Evolutionary conservation across 352 stramenopile genomes (phyloP).

Genomic region (Nothophytophthora sp.): DNA sequence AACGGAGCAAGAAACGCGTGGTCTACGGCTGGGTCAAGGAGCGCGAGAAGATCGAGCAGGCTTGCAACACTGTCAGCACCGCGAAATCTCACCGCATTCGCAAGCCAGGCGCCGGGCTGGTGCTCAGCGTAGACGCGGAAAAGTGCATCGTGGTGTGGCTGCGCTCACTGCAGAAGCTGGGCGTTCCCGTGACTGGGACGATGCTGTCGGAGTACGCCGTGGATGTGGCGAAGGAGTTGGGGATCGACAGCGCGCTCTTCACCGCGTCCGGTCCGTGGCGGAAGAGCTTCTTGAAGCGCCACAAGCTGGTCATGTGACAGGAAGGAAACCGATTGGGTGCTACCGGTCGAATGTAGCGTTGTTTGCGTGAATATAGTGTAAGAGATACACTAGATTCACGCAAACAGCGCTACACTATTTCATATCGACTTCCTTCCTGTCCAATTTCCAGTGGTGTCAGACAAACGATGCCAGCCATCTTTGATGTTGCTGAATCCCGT

Average conservation of each 20-base stretch:
- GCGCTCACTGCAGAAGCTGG: conserved; percentile 29
- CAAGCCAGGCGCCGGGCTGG: conserved; percentile 22
- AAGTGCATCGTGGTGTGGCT: conserved; percentile 43
- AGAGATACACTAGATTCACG: too few relatives aligned
- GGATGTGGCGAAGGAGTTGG: conserved; percentile 34
- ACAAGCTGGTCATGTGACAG: conserved; percentile 28
- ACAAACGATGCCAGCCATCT: too few relatives aligned
- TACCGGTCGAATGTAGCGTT: too few relatives aligned
- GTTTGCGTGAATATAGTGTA: too few relatives aligned
- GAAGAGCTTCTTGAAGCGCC: conserved; percentile 32
- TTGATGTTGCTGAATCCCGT: too few relatives aligned
- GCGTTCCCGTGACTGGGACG: conserved; percentile 23
- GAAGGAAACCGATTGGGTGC: too few relatives aligned
- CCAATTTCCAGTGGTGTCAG: too few relatives aligned
- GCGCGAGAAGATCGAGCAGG: conserved; percentile 33
- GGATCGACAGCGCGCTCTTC: conserved; percentile 27
- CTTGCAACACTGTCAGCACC: conserved; percentile 31
- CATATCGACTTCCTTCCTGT: too few relatives aligned
- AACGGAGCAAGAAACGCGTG: conserved; percentile 40
- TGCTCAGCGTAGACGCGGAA: conserved; percentile 30
- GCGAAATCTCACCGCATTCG: conserved; percentile 35
- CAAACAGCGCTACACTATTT: too few relatives aligned
- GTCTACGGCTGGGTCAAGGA: conserved; percentile 37
- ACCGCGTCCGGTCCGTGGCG: conserved; percentile 27
- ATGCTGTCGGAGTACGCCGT: conserved; percentile 33